phyloP scores from a whole-genome alignment of 2,329 filamentous ascomycete species.

The Cercospora janseana region DNA sequence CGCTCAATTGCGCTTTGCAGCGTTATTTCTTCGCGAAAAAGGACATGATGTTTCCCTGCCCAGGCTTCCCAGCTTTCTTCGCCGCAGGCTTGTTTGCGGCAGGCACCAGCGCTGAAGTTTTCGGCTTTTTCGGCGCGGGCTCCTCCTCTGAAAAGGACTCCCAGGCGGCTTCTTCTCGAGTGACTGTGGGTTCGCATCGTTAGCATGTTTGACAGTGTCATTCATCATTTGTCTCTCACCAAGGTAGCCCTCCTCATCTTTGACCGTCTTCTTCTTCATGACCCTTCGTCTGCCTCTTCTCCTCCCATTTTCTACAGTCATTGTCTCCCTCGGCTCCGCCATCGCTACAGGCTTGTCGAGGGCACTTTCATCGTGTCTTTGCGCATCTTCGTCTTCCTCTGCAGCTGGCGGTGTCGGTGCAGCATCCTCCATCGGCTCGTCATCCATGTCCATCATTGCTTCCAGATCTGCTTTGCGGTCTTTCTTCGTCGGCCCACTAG shows the following conservation, averaged over 20 bases:
- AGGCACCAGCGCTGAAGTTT: constrained; percentile 40
- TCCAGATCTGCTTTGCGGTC: constrained; percentile 65
- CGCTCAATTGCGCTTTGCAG: no score
- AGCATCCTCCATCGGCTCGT: constrained; percentile 31
- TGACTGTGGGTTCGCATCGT: no score
- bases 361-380: constrained; percentile 53
- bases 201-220: no score
- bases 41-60: constrained; percentile 83
- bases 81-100: constrained; percentile 53
- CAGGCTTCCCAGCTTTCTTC: constrained; percentile 48
- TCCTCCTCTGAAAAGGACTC: constrained; percentile 94
- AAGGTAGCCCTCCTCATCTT: constrained; percentile 87
- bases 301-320: constrained; percentile 61
- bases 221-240: constrained; percentile 63
- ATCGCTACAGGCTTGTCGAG: constrained; percentile 50
- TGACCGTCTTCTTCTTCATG: constrained; percentile 81
- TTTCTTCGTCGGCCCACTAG: constrained; percentile 49
- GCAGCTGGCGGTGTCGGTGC: constrained; percentile 22
- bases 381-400: constrained; percentile 27
- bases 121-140: constrained; percentile 57
- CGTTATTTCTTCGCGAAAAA: constrained; percentile 88
- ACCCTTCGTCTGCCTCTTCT: constrained; percentile 74
- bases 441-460: constrained; percentile 72
- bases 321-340: constrained; percentile 44
- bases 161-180: constrained; percentile 79